Base-by-base conservation (phyloP, 495 filamentous ascomycete genomes). In the Aspergillus wentii region DNA sequence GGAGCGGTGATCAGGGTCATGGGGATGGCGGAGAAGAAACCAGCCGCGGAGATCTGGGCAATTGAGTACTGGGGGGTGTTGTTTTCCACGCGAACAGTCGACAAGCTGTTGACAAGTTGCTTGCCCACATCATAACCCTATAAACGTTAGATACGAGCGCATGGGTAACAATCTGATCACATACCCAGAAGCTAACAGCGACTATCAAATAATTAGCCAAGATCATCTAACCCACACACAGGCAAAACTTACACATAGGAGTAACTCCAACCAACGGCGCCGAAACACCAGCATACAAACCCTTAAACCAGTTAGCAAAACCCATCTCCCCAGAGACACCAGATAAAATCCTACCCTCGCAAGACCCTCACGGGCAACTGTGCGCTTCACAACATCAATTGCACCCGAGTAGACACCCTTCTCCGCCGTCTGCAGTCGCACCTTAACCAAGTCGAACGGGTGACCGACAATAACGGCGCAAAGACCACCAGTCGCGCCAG, bases 1-100 rank as follows among this genome's bases (percentile, higher is more conserved):
- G 94, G 92, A 0, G 94, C 92, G 3, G 92, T 97, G 68, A 98
- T 96, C 59, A 88, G 60, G 1, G 94, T 98, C 89, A 95, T 95
- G 48, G 92, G 92, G 43, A 98, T 87, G 31, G 92, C 92, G 50
- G 85, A 91, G 80, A 98, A 95, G 79, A 95, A 95, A 37, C 92
- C 92, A 9, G 92, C 92, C 17, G 85, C 77, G 19, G 87, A 88
- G 69, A 94, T 83, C 61, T 97, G 92, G 17, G 74, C 84, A 55
- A 95, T 86, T 15, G 81, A 82, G 64, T 86, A 81, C 36, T 72
- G 66, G 4, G 68, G 81, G 42, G 65, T 69, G 51, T 74, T 69
- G 61, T 83, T 74, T 54, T 84, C 66, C 14, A 78, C 57, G 13
- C 63, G 57, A 19, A 89, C 79, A 5, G 71, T 73, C 28, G 81